phyloP scores from a whole-genome alignment of 2,329 filamentous ascomycete genomes.

The Colletotrichum trifolii region DNA sequence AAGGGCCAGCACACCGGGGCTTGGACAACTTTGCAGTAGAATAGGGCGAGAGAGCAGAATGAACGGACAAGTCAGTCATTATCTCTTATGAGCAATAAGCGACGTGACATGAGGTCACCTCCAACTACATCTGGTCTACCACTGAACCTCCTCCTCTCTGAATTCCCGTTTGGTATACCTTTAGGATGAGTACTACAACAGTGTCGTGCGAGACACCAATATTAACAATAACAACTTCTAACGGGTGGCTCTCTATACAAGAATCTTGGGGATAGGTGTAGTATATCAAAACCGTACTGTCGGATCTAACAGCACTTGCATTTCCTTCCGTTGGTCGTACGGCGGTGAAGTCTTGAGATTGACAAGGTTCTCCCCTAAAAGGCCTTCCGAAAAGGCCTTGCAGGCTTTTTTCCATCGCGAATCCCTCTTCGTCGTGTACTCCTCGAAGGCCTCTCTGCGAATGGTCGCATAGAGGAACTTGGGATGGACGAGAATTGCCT shows the following conservation, averaged over 20 bases:
- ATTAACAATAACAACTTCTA: neutral
- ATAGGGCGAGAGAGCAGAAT: neutral
- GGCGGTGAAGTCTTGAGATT: constrained; percentile 7
- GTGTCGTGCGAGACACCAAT: neutral
- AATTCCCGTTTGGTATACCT: too few species aligned
- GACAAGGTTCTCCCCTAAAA: constrained; percentile 1
- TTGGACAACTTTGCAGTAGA: constrained; percentile 6
- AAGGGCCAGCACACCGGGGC: constrained; percentile 29
- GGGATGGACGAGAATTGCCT: constrained; percentile 49
- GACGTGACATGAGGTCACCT: too few species aligned
- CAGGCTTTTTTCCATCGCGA: constrained; percentile 4
- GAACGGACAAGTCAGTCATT: too few species aligned
- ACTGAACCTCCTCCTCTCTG: too few species aligned
- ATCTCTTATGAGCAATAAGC: too few species aligned
- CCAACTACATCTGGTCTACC: too few species aligned
- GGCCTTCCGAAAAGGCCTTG: neutral
- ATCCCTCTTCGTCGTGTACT: neutral
- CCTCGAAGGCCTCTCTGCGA: constrained; percentile 32
- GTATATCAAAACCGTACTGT: neutral
- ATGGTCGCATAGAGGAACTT: constrained; percentile 48
- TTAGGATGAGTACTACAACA: too few species aligned
- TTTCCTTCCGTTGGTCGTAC: neutral
- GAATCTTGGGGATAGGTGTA: neutral
- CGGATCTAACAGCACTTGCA: constrained; percentile 11
- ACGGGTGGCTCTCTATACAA: neutral